These are phyloP conservation scores for Lotmaria passim DNA, from an alignment of 208 protist species.

Conservation along the genomic window DNA sequence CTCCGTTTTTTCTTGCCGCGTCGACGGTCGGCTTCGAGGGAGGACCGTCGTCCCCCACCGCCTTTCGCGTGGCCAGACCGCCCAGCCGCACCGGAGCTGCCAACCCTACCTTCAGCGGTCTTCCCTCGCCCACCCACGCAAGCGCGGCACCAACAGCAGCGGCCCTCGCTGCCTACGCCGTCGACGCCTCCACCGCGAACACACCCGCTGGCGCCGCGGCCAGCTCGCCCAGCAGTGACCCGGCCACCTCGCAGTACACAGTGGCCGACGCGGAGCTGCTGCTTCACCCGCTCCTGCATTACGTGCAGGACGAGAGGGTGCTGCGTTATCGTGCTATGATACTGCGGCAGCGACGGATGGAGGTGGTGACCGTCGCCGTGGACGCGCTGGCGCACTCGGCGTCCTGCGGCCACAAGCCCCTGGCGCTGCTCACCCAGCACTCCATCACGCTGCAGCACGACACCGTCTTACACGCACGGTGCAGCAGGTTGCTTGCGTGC, in stretches of 20 bases:
- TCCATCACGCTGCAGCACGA: slow-evolving; percentile 7
- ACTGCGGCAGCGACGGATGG: slow-evolving; percentile 14
- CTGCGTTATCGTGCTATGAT: slow-evolving; percentile 13
- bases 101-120: background rate
- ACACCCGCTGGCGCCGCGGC: background rate
- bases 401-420: background rate
- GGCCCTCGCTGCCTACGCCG: background rate
- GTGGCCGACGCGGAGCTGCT: slow-evolving; percentile 35
- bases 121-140: background rate
- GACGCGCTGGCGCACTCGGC: background rate
- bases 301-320: slow-evolving; percentile 24
- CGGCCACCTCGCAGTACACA: slow-evolving; percentile 20
- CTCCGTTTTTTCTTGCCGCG: background rate
- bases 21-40: background rate
- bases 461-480: slow-evolving; percentile 14
- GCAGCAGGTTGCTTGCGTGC: background rate
- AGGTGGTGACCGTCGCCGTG: slow-evolving; percentile 15
- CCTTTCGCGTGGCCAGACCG: background rate
- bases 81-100: background rate
- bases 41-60: background rate
- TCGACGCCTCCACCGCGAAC: background rate
- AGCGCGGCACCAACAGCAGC: too few species aligned
- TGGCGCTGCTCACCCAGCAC: background rate
- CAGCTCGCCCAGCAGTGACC: background rate
- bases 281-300: slow-evolving; percentile 31